Evolutionary conservation across 164 flowering plant genomes (phyloP).

Genomic region (grape (Vitis vinifera)): DNA sequence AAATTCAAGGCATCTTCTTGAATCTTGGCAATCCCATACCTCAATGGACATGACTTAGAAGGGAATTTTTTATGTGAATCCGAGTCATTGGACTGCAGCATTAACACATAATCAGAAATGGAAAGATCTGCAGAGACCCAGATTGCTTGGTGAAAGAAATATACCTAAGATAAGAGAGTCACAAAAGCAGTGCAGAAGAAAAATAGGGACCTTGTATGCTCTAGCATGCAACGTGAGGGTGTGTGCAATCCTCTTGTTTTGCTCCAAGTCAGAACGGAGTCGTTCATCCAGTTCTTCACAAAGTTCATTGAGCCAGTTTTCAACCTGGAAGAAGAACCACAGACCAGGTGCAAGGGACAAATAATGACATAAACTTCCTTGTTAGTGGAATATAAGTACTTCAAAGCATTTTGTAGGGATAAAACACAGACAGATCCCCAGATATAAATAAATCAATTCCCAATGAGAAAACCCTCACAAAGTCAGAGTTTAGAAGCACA

Average conservation of each 20-base stretch:
- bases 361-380: background rate
- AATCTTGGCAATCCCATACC: conserved; percentile 81
- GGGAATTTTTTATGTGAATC: conserved; percentile 80
- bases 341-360: background rate
- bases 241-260: conserved; percentile 82
- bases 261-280: conserved; percentile 64
- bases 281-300: conserved; percentile 92
- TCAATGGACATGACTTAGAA: conserved; percentile 85
- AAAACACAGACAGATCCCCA: background rate
- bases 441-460: background rate
- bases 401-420: background rate
- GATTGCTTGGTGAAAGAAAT: background rate
- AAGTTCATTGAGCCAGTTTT: conserved; percentile 84
- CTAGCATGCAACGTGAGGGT: conserved; percentile 80
- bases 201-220: conserved; percentile 60
- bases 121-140: background rate
- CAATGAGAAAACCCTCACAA: background rate
- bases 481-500: background rate
- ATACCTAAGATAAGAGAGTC: background rate
- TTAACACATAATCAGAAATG: conserved; percentile 12
- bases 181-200: background rate
- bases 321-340: conserved; percentile 48
- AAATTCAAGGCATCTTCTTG: conserved; percentile 81
- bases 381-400: background rate
- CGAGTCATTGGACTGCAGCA: conserved; percentile 48